Base-by-base conservation (phyloP, 306 rosid genomes). In the Canavalia gladiata region DNA sequence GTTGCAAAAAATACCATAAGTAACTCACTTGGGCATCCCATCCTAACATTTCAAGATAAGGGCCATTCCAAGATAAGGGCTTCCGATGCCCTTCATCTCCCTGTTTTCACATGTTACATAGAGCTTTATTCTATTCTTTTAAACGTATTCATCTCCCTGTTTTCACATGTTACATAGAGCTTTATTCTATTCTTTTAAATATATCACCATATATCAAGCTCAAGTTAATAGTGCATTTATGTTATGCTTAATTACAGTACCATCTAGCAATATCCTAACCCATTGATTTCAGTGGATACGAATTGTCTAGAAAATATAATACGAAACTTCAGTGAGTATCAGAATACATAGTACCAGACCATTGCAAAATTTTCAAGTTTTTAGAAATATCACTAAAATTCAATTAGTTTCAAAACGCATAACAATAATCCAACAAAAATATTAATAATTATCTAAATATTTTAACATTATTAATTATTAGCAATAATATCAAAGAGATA, bases 341-440 rank as follows among this genome's bases (percentile, higher is more conserved):
- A 72, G 46, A 45, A 57, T 3, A 52, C 25, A 42, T 4, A 37
- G n/a, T 29, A 29, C 31, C 81, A 47, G 3, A 47, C n/a, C 34
- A 39, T 34, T 49, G 25, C 71, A 52, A 34, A 34, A 12, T 42
- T 30, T 67, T n/a, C 79, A 35, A 59, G n/a, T 4, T 12, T 62
- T 43, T 37, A 51, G 33, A 81, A 57, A 72, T 68, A 63, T 67
- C n/a, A 50, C 82, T 75, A 59, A 51, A 74, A 51, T 25, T 74
- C 68, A 62, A 63, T 6, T 25, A 67, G 34, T 82, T 77, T 5
- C 29, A 1, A 69, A 69, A 56, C 41, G 34, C 29, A 69, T 7
- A 56, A 56, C 10, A 29, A 47, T 11, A 54, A 34, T 4, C 33
- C 6, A 54, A 8, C 1, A 46, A 47, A 13, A 9, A 31, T 7